Conservation (phyloP, 257 asterid species). For the Solanum virginianum region DNA sequence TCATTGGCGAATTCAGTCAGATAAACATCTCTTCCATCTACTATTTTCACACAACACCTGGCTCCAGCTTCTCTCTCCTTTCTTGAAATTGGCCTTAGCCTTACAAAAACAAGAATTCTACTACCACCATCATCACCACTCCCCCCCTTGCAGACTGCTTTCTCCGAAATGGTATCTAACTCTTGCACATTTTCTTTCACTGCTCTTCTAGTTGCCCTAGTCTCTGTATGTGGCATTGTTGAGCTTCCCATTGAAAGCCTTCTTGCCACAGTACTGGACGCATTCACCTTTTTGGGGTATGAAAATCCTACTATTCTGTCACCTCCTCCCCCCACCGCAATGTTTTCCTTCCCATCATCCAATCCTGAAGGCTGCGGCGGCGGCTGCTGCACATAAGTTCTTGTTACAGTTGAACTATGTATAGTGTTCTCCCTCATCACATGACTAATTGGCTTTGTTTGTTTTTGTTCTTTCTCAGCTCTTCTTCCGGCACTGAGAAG, state of each 20-base stretch:
- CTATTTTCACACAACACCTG: conserved; percentile 40
- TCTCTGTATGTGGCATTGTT: conserved; percentile 7
- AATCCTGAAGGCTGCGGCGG: conserved; percentile 6
- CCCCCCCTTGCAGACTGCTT: background rate
- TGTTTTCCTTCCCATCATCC: conserved; percentile 36
- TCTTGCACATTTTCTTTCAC: conserved; percentile 17
- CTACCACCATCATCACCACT: conserved; percentile 14
- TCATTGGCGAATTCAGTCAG: conserved; percentile 38
- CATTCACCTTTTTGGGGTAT: conserved; percentile 17
- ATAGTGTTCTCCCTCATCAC: conserved; percentile 27
- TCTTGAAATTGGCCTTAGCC: conserved; percentile 49
- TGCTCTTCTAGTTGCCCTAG: background rate
- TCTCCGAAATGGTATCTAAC: conserved; percentile 14
- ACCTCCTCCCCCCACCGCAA: background rate
- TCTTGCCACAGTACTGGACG: conserved; percentile 21
- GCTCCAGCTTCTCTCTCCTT: conserved; percentile 54
- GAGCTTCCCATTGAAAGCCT: conserved; percentile 28
- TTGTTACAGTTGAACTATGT: conserved; percentile 12
- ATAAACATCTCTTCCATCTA: conserved; percentile 42
- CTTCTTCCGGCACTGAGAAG: conserved; percentile 14
- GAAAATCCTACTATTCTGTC: conserved; percentile 17
- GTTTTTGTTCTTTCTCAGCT: conserved; percentile 2
- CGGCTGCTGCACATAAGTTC: conserved; percentile 7
- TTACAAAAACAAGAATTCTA: conserved; percentile 58
- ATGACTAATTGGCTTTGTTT: conserved; percentile 1